phyloP scores from a whole-genome alignment of 2,329 filamentous ascomycete species.

The Cordyceps tenuipes region DNA sequence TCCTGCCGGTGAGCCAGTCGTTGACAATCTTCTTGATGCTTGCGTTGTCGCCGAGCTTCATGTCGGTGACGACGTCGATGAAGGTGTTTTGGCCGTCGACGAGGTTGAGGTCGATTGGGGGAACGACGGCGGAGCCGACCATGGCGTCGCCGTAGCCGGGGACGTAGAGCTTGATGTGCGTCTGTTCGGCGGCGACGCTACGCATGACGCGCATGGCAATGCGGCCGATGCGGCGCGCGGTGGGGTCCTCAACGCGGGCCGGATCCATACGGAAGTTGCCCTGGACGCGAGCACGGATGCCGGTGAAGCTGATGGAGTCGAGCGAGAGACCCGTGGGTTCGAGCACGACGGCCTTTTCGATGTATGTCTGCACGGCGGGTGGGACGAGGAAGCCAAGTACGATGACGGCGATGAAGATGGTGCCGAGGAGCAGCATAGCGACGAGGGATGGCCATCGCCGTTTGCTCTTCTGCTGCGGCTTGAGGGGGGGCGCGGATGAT shows the following conservation, averaged over 20 bases:
- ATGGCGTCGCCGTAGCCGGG: conserved; percentile 74
- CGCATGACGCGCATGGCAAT: conserved; percentile 73
- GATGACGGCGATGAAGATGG: conserved; percentile 59
- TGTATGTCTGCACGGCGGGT: conserved; percentile 74
- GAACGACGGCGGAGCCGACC: conserved; percentile 68
- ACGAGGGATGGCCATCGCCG: conserved; percentile 68
- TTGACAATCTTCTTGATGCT: conserved; percentile 73
- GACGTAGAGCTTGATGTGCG: conserved; percentile 67
- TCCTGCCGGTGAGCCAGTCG: conserved; percentile 75
- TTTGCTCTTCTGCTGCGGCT: conserved; percentile 15
- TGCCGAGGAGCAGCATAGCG: conserved; percentile 58
- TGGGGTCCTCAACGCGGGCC: conserved; percentile 59
- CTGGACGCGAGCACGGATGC: conserved; percentile 71
- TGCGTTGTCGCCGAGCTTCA: conserved; percentile 68
- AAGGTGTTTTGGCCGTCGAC: conserved; percentile 68
- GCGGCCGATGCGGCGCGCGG: conserved; percentile 66
- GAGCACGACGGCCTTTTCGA: conserved; percentile 71
- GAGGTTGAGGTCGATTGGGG: conserved; percentile 66
- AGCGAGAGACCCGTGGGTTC: conserved; percentile 78
- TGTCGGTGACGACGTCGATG: conserved; percentile 70
- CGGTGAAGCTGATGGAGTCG: conserved; percentile 71
- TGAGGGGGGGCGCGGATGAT: neutral
- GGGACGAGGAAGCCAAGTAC: conserved; percentile 74
- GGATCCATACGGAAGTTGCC: conserved; percentile 77
- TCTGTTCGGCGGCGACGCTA: conserved; percentile 65